These are phyloP conservation scores for Aspergillus fructus DNA, from an alignment of 2,329 filamentous ascomycete species.

Conservation along the genomic window DNA sequence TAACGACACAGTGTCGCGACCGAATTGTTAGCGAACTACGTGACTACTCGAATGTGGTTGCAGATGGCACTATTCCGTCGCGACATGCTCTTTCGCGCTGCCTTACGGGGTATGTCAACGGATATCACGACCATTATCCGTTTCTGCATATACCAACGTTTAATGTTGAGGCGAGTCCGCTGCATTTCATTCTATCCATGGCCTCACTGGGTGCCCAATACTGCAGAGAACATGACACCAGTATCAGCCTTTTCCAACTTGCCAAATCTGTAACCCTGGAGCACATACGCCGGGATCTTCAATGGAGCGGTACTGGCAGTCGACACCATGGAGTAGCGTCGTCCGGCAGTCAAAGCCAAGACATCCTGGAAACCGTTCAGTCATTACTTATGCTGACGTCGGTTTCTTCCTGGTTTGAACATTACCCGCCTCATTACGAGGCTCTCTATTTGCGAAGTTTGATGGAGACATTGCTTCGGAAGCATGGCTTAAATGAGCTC, in stretches of 20 bases:
- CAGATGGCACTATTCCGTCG: constrained; percentile 28
- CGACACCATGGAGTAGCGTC: constrained; percentile 1
- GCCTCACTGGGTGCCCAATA: constrained; percentile 33
- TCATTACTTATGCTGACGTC: constrained; percentile 29
- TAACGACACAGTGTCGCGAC: constrained; percentile 33
- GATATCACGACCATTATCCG: constrained; percentile 35
- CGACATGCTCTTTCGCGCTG: constrained; percentile 35
- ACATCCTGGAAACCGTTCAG: constrained; percentile 30
- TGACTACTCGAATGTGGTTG: constrained; percentile 29
- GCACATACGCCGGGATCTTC: constrained; percentile 29
- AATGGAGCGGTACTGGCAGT: constrained; percentile 15
- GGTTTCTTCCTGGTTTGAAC: constrained; percentile 32
- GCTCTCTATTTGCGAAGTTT: constrained; percentile 28
- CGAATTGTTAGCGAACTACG: constrained; percentile 23
- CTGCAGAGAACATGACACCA: constrained; percentile 34
- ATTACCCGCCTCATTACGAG: constrained; percentile 31
- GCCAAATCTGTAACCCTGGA: constrained; percentile 34
- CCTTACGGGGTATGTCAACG: constrained; percentile 33
- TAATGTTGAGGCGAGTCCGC: constrained; percentile 24
- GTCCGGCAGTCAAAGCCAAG: constrained; percentile 18
- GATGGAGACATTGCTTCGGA: constrained; percentile 30
- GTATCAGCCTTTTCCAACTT: constrained; percentile 31
- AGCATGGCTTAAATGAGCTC: constrained; percentile 29
- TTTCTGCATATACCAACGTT: constrained; percentile 34
- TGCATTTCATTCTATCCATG: constrained; percentile 32